These are phyloP conservation scores for Penicillium sp. DNA, from an alignment of 2,329 filamentous ascomycete genomes.

Conservation along the genomic window DNA sequence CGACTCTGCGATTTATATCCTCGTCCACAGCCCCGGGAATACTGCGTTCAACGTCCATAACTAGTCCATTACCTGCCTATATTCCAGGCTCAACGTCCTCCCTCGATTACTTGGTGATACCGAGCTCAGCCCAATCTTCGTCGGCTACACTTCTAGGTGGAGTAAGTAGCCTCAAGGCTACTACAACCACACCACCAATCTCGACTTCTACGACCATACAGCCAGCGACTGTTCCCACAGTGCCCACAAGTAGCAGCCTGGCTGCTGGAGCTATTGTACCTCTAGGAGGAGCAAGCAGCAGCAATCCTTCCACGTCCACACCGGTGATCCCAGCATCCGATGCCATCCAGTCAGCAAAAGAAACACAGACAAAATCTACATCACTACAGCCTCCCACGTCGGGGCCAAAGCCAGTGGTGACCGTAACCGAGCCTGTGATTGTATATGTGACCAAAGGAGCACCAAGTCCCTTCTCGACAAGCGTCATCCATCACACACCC, in stretches of 20 bases:
- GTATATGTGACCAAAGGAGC: slow-evolving; percentile 4
- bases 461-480: neutral
- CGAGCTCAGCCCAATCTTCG: neutral
- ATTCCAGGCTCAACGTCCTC: neutral
- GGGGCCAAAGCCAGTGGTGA: neutral
- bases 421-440: slow-evolving; percentile 4
- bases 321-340: neutral
- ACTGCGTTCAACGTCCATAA: neutral
- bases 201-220: neutral
- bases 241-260: neutral
- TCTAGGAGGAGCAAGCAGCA: neutral
- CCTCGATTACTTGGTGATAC: neutral
- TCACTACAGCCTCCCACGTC: neutral
- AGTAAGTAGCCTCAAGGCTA: neutral
- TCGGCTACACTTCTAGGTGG: neutral
- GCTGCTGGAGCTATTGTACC: neutral
- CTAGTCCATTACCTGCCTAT: neutral
- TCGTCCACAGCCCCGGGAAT: neutral
- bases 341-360: neutral
- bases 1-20: neutral
- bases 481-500: neutral
- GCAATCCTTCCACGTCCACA: neutral
- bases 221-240: neutral
- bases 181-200: neutral
- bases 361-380: neutral